Conservation (phyloP, 371 early-diverging fungal genomes). For the Thermomucor indicae-seudaticae region DNA sequence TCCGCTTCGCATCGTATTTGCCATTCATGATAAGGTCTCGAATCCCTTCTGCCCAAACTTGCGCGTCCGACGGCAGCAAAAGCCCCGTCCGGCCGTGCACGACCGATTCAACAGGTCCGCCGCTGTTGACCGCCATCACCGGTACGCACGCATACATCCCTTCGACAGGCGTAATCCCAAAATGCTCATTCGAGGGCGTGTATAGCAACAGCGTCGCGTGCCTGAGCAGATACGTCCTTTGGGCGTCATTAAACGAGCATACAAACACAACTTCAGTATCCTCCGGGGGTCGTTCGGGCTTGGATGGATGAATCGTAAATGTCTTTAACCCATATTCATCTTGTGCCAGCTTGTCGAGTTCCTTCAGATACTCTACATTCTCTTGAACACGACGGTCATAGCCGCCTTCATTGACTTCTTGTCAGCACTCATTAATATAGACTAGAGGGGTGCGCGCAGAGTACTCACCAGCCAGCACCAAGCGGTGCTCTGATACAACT, state of each 20-base stretch:
- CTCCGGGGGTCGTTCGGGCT: constrained; percentile 22
- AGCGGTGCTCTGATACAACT: constrained; percentile 39
- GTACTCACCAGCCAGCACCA: constrained; percentile 60
- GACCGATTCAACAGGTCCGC: constrained; percentile 85
- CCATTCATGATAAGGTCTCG: constrained; percentile 31
- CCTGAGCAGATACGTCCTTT: constrained; percentile 71
- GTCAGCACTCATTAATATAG: background rate
- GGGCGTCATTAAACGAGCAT: constrained; percentile 82
- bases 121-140: constrained; percentile 84
- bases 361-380: constrained; percentile 80
- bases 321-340: constrained; percentile 35
- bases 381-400: constrained; percentile 83
- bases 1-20: constrained; percentile 27
- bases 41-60: constrained; percentile 65
- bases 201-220: constrained; percentile 71
- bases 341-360: constrained; percentile 61
- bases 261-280: constrained; percentile 77
- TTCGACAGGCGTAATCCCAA: constrained; percentile 96
- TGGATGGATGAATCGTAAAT: constrained; percentile 35
- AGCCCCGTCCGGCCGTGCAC: constrained; percentile 74
- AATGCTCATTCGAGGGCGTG: constrained; percentile 93
- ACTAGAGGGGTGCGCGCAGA: background rate
- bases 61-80: constrained; percentile 57
- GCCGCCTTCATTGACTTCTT: constrained; percentile 50
- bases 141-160: constrained; percentile 89